phyloP scores from a whole-genome alignment of 75 land plant species.

The Pinus tabuliformis region DNA sequence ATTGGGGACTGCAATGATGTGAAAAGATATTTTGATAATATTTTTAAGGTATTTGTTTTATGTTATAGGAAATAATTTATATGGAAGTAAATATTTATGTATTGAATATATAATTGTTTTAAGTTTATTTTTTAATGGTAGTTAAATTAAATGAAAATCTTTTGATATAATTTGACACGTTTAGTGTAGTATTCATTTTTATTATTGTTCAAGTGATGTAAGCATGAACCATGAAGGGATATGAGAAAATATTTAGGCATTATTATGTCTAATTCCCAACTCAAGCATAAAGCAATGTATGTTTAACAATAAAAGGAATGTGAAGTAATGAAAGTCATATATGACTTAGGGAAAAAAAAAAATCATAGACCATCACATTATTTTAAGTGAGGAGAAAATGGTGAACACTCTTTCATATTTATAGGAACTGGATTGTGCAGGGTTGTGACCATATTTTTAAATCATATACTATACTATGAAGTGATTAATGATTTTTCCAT shows the following conservation, averaged over 20 bases:
- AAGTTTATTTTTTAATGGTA: slow-evolving; percentile 36
- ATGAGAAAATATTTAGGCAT: slow-evolving; percentile 75
- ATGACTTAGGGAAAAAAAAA: slow-evolving; percentile 73
- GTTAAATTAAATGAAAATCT: slow-evolving; percentile 57
- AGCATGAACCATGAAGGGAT: slow-evolving; percentile 70
- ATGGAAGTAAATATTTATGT: no score
- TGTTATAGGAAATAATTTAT: no score
- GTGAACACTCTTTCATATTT: slow-evolving; percentile 45
- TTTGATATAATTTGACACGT: slow-evolving; percentile 38
- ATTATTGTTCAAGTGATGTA: slow-evolving; percentile 60
- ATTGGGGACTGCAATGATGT: no score
- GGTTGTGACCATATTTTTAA: slow-evolving; percentile 31
- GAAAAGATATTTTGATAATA: no score
- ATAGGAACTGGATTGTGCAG: slow-evolving; percentile 28
- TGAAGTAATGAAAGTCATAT: slow-evolving; percentile 93
- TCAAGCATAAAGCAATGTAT: slow-evolving; percentile 87
- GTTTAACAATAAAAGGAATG: slow-evolving; percentile 74
- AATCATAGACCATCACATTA: slow-evolving; percentile 67
- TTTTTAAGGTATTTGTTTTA: no score
- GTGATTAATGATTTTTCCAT: slow-evolving; percentile 52
- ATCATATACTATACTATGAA: slow-evolving; percentile 56
- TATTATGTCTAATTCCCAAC: slow-evolving; percentile 67
- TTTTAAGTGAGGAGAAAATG: slow-evolving; percentile 62
- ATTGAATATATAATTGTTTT: no score
- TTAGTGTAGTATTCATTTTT: slow-evolving; percentile 73